phyloP scores from a whole-genome alignment of 2,329 filamentous ascomycete species.

The Hypocreales sp. region DNA sequence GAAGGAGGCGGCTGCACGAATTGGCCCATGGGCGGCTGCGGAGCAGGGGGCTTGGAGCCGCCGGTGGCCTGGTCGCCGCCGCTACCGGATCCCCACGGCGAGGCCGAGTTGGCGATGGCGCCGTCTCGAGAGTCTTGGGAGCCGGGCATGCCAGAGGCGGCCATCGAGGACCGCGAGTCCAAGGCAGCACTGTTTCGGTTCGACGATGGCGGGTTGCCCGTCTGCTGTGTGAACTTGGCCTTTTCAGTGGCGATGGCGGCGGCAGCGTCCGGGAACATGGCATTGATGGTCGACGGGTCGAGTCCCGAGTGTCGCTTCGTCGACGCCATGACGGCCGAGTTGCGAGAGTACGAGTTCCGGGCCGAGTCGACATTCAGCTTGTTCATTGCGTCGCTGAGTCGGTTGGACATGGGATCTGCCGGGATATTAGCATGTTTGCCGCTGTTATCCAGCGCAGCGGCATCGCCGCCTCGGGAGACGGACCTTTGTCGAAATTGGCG shows the following conservation, averaged over 20 bases:
- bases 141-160: slow-evolving; percentile 58
- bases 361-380: slow-evolving; percentile 81
- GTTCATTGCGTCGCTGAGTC: slow-evolving; percentile 90
- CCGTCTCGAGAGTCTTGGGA: slow-evolving; percentile 20
- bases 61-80: slow-evolving; percentile 33
- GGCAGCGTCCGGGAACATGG: slow-evolving; percentile 97
- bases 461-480: slow-evolving; percentile 6
- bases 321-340: slow-evolving; percentile 53
- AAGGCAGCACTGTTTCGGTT: slow-evolving; percentile 82
- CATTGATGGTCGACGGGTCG: slow-evolving; percentile 85
- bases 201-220: slow-evolving; percentile 74
- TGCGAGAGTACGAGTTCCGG: slow-evolving; percentile 72
- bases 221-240: slow-evolving; percentile 92
- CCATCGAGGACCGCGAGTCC: slow-evolving; percentile 60
- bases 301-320: slow-evolving; percentile 90
- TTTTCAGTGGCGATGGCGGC: slow-evolving; percentile 98
- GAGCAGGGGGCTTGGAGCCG: slow-evolving; percentile 68
- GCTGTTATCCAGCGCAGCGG: no score
- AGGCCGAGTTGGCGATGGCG: slow-evolving; percentile 24
- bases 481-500: slow-evolving; percentile 92
- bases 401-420: slow-evolving; percentile 89
- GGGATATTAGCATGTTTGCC: slow-evolving; percentile 8
- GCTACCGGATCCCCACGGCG: slow-evolving; percentile 56
- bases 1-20: slow-evolving; percentile 73
- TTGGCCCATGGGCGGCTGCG: slow-evolving; percentile 81